Percentiles rank a stretch among this genome's conserved stretches.
phyloP scores from a whole-genome alignment of 2,329 filamentous ascomycete species.

The Verticillium klebahnii region DNA sequence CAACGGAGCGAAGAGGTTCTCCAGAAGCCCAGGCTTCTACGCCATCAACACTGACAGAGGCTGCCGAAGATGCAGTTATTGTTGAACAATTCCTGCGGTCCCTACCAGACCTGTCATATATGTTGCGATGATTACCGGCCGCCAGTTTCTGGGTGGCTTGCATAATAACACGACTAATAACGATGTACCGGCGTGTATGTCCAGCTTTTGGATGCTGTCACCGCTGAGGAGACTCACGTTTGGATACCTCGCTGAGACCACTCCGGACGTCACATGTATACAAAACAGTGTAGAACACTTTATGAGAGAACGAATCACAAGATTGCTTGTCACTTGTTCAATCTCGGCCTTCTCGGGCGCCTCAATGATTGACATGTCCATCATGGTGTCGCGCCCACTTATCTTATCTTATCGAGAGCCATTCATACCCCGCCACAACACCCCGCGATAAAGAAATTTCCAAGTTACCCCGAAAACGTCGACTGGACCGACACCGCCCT shows the following conservation, averaged over 20 bases:
- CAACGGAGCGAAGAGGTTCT: background rate
- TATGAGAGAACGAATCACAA: background rate
- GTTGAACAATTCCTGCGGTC: slow-evolving; percentile 27
- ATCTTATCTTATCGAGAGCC: background rate
- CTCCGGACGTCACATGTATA: background rate
- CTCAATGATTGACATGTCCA: background rate
- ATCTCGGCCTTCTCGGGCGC: background rate
- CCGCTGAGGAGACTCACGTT: background rate
- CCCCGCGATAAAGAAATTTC: background rate
- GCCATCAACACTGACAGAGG: background rate
- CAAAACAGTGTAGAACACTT: background rate
- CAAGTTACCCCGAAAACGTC: background rate
- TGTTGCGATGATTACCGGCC: slow-evolving; percentile 28
- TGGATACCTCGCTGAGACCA: background rate
- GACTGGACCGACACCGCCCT: background rate
- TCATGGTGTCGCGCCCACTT: background rate
- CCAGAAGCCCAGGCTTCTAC: background rate
- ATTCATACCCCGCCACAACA: background rate
- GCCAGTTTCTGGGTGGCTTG: background rate
- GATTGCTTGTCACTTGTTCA: background rate
- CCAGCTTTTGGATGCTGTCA: background rate
- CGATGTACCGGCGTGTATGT: too few species aligned
- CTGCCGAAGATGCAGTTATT: slow-evolving; percentile 23
- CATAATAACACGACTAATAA: background rate
- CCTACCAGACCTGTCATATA: slow-evolving; percentile 41